Percentiles rank a stretch among this genome's conserved stretches.
Evolutionary conservation across 2,329 filamentous ascomycete species (phyloP).

Genomic region (Cercospora janseana): DNA sequence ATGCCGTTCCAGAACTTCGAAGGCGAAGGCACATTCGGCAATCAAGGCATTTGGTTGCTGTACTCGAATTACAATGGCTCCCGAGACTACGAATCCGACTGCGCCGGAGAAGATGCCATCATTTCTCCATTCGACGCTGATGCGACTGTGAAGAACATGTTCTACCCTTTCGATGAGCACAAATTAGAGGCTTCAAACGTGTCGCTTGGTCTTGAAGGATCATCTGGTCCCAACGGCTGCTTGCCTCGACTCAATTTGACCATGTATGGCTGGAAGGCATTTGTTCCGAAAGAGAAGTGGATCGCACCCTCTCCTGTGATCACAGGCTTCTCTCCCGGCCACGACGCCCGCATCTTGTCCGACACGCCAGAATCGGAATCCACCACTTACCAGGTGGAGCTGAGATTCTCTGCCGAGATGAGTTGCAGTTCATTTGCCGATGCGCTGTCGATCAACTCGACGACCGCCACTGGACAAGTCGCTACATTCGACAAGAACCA

Average conservation of each 20-base stretch:
- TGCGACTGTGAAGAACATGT: constrained; percentile 60
- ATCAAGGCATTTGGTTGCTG: constrained; percentile 53
- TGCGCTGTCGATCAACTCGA: constrained; percentile 54
- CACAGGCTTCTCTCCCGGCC: constrained; percentile 60
- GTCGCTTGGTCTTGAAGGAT: constrained; percentile 50
- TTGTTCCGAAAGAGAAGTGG: constrained; percentile 55
- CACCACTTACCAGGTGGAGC: constrained; percentile 48
- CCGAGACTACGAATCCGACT: constrained; percentile 58
- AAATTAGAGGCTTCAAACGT: constrained; percentile 49
- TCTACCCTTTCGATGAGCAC: constrained; percentile 60
- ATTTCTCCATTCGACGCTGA: constrained; percentile 56
- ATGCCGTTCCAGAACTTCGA: constrained; percentile 55
- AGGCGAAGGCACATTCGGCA: constrained; percentile 39
- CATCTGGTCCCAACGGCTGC: constrained; percentile 55
- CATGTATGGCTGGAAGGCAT: constrained; percentile 59
- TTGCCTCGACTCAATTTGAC: constrained; percentile 53
- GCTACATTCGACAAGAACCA: constrained; percentile 48
- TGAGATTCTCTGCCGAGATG: constrained; percentile 62
- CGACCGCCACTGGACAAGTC: constrained; percentile 47
- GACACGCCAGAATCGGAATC: constrained; percentile 39
- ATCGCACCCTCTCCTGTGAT: constrained; percentile 56
- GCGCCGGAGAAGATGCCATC: constrained; percentile 51
- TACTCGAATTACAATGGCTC: constrained; percentile 52
- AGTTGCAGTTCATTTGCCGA: constrained; percentile 56
- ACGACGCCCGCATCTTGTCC: constrained; percentile 58